A percentile compares a stretch with the other conserved stretches of the same genome.
Conservation (phyloP, 306 rosid species). For the Hippophae rhamnoides region DNA sequence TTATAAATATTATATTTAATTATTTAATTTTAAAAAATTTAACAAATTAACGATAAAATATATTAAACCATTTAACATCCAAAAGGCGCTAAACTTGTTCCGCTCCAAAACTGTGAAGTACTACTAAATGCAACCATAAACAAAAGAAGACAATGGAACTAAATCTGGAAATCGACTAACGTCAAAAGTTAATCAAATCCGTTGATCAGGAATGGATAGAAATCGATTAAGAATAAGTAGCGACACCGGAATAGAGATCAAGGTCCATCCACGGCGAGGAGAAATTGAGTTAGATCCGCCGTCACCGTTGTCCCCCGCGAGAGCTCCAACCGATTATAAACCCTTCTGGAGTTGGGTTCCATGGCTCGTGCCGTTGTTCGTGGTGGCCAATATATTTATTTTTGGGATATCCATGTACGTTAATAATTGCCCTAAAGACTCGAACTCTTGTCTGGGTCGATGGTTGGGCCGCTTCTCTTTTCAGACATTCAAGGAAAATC, state of each 20-base stretch:
- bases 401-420: slow-evolving; percentile 49
- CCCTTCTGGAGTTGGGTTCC: slow-evolving; percentile 53
- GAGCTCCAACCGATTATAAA: slow-evolving; percentile 13
- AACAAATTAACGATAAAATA: no score
- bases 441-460: slow-evolving; percentile 37
- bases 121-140: no score
- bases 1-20: no score
- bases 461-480: slow-evolving; percentile 73
- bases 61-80: no score
- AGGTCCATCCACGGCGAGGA: slow-evolving; percentile 31
- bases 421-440: slow-evolving; percentile 54
- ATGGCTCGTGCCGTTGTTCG: slow-evolving; percentile 67
- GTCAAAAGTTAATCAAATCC: no score
- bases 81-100: no score
- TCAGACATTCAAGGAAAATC: slow-evolving; percentile 68
- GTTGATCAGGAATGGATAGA: slow-evolving; percentile 24
- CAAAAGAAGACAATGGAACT: no score
- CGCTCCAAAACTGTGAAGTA: no score
- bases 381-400: slow-evolving; percentile 38
- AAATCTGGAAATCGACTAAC: no score
- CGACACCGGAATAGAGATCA: slow-evolving; percentile 27
- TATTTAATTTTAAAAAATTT: no score
- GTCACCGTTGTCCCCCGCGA: not conserved
- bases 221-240: slow-evolving; percentile 19
- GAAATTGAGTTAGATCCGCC: slow-evolving; percentile 17